Evolutionary conservation across 2,329 filamentous ascomycete genomes (phyloP).

Genomic region (Colletotrichum zoysiae): DNA sequence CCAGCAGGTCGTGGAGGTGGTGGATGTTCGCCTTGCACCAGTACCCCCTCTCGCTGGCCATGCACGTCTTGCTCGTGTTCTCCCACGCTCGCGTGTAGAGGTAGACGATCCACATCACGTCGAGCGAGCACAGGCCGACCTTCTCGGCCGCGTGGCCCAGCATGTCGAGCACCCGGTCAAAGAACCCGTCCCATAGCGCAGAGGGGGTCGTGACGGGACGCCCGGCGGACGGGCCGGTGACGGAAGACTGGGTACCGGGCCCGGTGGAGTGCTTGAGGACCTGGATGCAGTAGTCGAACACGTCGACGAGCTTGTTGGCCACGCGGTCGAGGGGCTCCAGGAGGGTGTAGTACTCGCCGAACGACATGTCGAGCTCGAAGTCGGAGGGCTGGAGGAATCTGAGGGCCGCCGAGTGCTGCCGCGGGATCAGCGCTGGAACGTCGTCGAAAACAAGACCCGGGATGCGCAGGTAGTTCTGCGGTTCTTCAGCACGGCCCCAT

Average conservation of each 20-base stretch:
- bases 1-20: slow-evolving; percentile 29
- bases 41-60: not conserved
- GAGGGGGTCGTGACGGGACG: not conserved
- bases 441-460: slow-evolving; percentile 32
- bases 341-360: slow-evolving; percentile 25
- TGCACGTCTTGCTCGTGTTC: not conserved
- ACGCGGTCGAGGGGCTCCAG: slow-evolving; percentile 31
- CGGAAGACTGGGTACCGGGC: not conserved
- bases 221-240: too few relatives aligned
- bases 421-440: slow-evolving; percentile 17
- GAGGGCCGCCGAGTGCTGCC: slow-evolving; percentile 16
- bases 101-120: slow-evolving; percentile 33
- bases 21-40: slow-evolving; percentile 16
- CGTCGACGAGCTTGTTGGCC: slow-evolving; percentile 19
- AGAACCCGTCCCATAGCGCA: slow-evolving; percentile 7
- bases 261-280: not conserved
- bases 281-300: slow-evolving; percentile 21
- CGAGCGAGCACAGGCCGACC: slow-evolving; percentile 3
- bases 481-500: not conserved
- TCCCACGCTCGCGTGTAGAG: slow-evolving; percentile 25
- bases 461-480: slow-evolving; percentile 37
- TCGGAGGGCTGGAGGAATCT: slow-evolving; percentile 21
- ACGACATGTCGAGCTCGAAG: slow-evolving; percentile 21
- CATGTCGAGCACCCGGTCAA: slow-evolving; percentile 14
- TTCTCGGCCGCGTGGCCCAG: slow-evolving; percentile 3